Evolutionary conservation across 306 rosid genomes (phyloP), one percentile per base, ranked within the genome.

Genomic region (Corylus americana): DNA sequence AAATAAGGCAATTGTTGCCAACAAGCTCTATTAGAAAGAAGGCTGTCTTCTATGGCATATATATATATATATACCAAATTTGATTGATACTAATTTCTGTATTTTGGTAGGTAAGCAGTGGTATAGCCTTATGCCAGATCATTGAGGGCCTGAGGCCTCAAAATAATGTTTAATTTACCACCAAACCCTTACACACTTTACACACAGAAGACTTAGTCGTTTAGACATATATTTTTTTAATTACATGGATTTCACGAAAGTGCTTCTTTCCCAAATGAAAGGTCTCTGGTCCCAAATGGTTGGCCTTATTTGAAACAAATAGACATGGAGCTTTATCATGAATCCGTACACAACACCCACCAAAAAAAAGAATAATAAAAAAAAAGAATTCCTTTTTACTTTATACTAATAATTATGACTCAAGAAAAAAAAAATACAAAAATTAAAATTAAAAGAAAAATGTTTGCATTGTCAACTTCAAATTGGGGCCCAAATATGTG

Each of bases 401-500:
- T 55, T 72, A 17, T 12, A 42, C 5, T n/a, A 20, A 10, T 12
- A 49, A 72, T 57, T n/a, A 55, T 44, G 70, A 61, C 17, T 31
- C 16, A 29, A 31, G 68, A 45, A 12, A 27, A 29, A 64, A 22
- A 27, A 18, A 7, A n/a, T 2, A 4, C 2, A n/a, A 17, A 39
- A 37, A 70, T 22, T 22, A 57, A 45, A 50, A 55, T 61, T 4
- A 51, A 29, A 81, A 47, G 42, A 9, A 3, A 35, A 47, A 39
- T 11, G 11, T 42, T 59, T 80, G 57, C 8, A 37, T 35, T 78
- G 82, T 76, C 90, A 84, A 78, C 82, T 78, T 87, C 81, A 80
- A 51, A 13, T 47, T 73, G 86, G 89, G 90, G 2, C 90, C 88
- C 84, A 67, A 74, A 82, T 61, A 50, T 17, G 49, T 67, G 51